These are phyloP conservation scores for Stentor roeselii DNA, from an alignment of 73 alveolate species.

Conservation along the genomic window DNA sequence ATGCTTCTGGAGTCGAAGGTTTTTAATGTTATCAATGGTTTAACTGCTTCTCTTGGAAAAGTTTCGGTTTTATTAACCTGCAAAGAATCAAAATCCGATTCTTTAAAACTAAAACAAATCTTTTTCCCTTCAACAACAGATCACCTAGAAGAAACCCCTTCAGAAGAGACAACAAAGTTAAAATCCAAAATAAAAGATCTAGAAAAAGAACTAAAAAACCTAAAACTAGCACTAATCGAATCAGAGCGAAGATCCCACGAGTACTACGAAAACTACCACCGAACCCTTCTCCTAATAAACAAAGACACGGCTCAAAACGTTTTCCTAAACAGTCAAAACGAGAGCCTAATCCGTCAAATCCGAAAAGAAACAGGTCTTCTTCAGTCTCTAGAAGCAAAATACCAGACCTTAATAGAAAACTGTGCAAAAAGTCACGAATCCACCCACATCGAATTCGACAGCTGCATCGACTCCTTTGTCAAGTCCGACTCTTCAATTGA, in stretches of 20 bases:
- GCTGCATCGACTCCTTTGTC: background rate
- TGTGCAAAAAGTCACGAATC: background rate
- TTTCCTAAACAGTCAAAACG: conserved; percentile 1
- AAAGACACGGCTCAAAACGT: conserved; percentile 8
- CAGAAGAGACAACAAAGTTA: background rate
- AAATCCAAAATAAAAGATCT: no score
- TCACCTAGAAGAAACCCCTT: background rate
- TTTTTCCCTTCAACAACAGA: no score
- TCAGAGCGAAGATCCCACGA: conserved; percentile 12
- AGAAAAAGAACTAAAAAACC: background rate
- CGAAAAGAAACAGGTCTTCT: background rate
- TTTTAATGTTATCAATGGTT: background rate
- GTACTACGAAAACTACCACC: background rate
- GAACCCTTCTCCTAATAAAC: background rate
- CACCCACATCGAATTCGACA: conserved; percentile 11
- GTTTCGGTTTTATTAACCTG: background rate
- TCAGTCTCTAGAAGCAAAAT: background rate
- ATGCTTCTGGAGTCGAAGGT: background rate
- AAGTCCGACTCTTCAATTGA: background rate
- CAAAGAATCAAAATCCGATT: background rate
- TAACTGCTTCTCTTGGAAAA: background rate
- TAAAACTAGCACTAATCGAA: background rate
- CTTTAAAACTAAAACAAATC: background rate
- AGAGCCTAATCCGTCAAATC: background rate
- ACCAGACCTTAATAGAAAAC: conserved; percentile 12